Percentiles rank a stretch among this genome's conserved stretches.
These are phyloP conservation scores for Jaltomata sinuosa DNA, from an alignment of 257 asterid genomes.

Conservation along the genomic window DNA sequence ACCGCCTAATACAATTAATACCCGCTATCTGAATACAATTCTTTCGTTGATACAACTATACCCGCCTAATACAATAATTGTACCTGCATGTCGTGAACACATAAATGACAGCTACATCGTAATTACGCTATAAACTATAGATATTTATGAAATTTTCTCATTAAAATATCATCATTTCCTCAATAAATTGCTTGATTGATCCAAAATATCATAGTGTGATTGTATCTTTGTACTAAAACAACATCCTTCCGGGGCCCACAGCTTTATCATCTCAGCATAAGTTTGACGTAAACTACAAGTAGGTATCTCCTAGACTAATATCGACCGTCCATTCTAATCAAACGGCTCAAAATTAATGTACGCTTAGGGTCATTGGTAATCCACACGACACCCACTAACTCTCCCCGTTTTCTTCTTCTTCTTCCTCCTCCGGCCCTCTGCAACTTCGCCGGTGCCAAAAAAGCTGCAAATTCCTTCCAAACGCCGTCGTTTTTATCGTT, in stretches of 20 bases:
- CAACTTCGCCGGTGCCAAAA: conserved; percentile 17
- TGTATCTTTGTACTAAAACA: not conserved
- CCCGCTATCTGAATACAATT: too few relatives aligned
- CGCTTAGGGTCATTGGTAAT: conserved; percentile 17
- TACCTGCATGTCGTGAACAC: not conserved
- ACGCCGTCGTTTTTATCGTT: conserved; percentile 16
- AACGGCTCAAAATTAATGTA: conserved; percentile 22
- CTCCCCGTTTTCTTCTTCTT: conserved; percentile 3
- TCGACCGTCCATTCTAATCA: conserved; percentile 22
- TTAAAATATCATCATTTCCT: not conserved
- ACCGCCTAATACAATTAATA: not conserved
- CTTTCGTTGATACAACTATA: too few relatives aligned
- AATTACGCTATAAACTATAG: not conserved
- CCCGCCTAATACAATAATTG: not conserved
- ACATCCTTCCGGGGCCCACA: not conserved
- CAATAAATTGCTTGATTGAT: not conserved
- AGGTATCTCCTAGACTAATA: not conserved
- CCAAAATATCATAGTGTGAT: not conserved
- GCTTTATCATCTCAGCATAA: not conserved
- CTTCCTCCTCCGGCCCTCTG: conserved; percentile 10
- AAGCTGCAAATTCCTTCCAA: not conserved
- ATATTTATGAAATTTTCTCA: not conserved
- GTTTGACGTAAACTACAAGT: not conserved
- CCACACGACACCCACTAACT: conserved; percentile 26
- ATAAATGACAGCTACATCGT: not conserved